A percentile compares a stretch with the other conserved stretches of the same genome.
Conservation (phyloP, 2,329 filamentous ascomycete genomes). For the Fusarium fracticaudum region DNA sequence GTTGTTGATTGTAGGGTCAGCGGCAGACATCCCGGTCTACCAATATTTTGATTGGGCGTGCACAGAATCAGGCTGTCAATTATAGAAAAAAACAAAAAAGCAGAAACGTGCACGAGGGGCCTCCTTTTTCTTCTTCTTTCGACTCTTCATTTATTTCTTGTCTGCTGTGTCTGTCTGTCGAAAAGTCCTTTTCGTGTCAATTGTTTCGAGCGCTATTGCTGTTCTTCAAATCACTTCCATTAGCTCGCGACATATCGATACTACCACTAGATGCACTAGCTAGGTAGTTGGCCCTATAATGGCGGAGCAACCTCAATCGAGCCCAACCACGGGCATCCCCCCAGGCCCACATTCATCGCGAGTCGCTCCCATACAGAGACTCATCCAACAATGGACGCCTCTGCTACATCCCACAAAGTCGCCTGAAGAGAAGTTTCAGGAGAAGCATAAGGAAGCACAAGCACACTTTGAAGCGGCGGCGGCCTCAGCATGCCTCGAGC, state of each 20-base stretch:
- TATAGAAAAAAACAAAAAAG: background rate
- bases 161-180: accelerated
- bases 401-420: background rate
- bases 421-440: background rate
- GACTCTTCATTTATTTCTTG: accelerated
- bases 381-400: background rate
- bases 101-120: background rate
- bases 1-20: background rate
- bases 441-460: background rate
- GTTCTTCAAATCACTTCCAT: too few relatives aligned
- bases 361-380: background rate
- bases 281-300: background rate
- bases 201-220: too few relatives aligned
- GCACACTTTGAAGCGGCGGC: background rate
- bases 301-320: background rate
- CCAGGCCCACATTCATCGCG: background rate
- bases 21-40: background rate
- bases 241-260: background rate
- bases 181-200: accelerated
- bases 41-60: background rate
- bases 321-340: too few relatives aligned
- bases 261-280: background rate
- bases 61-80: background rate
- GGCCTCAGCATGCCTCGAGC: accelerated
- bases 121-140: background rate